Evolutionary conservation across 768 basidiomycete species (phyloP), one percentile per base, ranked within the genome.

Genomic region (Kwoniella sp.): DNA sequence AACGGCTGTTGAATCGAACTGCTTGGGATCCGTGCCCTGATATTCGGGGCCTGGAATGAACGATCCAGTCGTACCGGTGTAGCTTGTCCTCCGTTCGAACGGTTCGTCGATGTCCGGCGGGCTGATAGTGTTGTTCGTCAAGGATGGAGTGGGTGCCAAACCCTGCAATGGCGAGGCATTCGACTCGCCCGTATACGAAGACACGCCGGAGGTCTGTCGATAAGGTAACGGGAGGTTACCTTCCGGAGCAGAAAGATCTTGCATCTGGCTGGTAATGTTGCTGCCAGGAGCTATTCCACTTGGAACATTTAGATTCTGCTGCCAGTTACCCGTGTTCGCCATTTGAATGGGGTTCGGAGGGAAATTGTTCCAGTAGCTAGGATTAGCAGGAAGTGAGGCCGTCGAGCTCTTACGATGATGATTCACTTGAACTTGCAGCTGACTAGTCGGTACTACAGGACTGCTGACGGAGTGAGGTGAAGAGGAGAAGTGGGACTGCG

Each of bases 91-190:
- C 29, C 61, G 45, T 48, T 73, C 68, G 15, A 61, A 41, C 22
- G 67, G 72, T 63, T 73, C 72, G 28, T 71, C 69, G n/a, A 59
- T 45, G 23, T 65, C 63, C 1, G 63, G 63, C 0, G 73, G 75
- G 38, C 73, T 74, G 26, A 71, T 73, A 15, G 73, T 60, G 48
- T 66, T 67, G 55, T 68, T 75, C 23, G 71, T 73, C 25, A 77
- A 55, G 2, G 71, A 70, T 9, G 75, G 75, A 11, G 75, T 77
- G 8, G 69, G 58, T 2, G 67, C 73, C 9, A 69, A 23, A 34
- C 30, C 31, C 11, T 67, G 48, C 8, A 55, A 62, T 15, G 68
- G 65, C 1, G 62, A 67, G n/a, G 37, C 47, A 25, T 29, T 34
- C 17, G 56, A 30, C 61, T n/a, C n/a, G 23, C 23, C 22, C 23